phyloP scores from a whole-genome alignment of 345 rosid species.

The Pelargonium nanum region DNA sequence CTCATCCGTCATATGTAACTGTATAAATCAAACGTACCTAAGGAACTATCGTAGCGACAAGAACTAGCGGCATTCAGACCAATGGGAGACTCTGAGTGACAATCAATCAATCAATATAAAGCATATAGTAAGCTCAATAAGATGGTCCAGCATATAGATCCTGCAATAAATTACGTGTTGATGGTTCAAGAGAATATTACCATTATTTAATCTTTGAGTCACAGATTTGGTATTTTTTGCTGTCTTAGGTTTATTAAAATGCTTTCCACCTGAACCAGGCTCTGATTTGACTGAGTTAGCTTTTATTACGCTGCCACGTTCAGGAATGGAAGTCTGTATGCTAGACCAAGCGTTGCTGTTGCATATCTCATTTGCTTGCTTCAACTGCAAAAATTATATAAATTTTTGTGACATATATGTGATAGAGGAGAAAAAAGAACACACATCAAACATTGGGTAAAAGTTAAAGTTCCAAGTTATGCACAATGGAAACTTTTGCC shows the following conservation, averaged over 20 bases:
- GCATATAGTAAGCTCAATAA: not conserved
- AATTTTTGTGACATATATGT: constrained; percentile 3
- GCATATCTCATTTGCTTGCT: constrained; percentile 18
- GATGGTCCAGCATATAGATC: not conserved
- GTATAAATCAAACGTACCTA: constrained; percentile 28
- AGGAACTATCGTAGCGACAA: constrained; percentile 63
- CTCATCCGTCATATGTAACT: not conserved
- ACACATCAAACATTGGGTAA: not conserved
- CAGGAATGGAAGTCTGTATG: constrained; percentile 13
- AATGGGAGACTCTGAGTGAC: constrained; percentile 24
- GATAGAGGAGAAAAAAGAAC: not conserved
- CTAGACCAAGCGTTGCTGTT: constrained; percentile 22
- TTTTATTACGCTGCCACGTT: constrained; percentile 12
- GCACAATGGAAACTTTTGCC: not conserved
- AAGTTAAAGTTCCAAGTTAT: not conserved
- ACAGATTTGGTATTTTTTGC: constrained; percentile 25
- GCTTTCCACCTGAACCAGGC: constrained; percentile 21
- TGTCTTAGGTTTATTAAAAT: constrained; percentile 26
- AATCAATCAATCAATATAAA: constrained; percentile 4
- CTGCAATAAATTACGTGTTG: not conserved
- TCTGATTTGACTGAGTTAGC: constrained; percentile 19
- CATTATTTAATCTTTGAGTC: constrained; percentile 22
- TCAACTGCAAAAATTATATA: constrained; percentile 26
- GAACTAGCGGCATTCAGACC: constrained; percentile 29
- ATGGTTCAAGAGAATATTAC: constrained; percentile 18